Conservation (phyloP, 352 stramenopile species). For the Pythium periplocum region DNA sequence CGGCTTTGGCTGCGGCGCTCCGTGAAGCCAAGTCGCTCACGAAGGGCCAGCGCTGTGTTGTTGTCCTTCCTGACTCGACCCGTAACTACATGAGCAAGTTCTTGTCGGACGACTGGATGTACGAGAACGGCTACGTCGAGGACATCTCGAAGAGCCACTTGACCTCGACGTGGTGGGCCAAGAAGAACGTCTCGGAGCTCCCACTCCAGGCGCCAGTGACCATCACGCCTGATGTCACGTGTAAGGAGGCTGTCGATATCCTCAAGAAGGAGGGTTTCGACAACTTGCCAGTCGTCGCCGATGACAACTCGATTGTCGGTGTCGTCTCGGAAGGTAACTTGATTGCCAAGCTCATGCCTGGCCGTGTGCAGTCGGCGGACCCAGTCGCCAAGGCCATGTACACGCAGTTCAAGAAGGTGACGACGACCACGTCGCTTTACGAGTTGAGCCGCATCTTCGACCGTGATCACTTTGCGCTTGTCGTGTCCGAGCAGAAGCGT, state of each 20-base stretch:
- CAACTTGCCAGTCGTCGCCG: slow-evolving; percentile 69
- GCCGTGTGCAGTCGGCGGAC: slow-evolving; percentile 83
- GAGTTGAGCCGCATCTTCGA: slow-evolving; percentile 94
- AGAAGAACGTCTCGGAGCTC: slow-evolving; percentile 89
- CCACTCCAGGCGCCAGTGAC: slow-evolving; percentile 88
- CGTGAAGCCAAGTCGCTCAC: slow-evolving; percentile 83
- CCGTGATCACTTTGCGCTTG: slow-evolving; percentile 93
- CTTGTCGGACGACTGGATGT: slow-evolving; percentile 95
- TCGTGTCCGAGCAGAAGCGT: slow-evolving; percentile 91
- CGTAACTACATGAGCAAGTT: slow-evolving; percentile 99
- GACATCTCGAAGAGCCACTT: slow-evolving; percentile 66
- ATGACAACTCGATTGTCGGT: slow-evolving; percentile 89
- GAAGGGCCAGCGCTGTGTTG: slow-evolving; percentile 89
- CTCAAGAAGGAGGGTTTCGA: slow-evolving; percentile 91
- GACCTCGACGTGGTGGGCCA: slow-evolving; percentile 93
- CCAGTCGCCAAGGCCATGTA: slow-evolving; percentile 92
- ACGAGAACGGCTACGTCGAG: slow-evolving; percentile 79
- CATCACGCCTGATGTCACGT: slow-evolving; percentile 87
- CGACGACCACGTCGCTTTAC: slow-evolving; percentile 84
- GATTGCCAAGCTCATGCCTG: slow-evolving; percentile 87
- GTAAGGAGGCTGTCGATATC: slow-evolving; percentile 92
- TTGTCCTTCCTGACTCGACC: slow-evolving; percentile 94
- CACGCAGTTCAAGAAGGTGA: slow-evolving; percentile 95
- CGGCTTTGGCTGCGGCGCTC: slow-evolving; percentile 83
- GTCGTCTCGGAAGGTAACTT: slow-evolving; percentile 97